Base-by-base conservation (phyloP, 2,329 filamentous ascomycete genomes). In the Colletotrichum sp. region DNA sequence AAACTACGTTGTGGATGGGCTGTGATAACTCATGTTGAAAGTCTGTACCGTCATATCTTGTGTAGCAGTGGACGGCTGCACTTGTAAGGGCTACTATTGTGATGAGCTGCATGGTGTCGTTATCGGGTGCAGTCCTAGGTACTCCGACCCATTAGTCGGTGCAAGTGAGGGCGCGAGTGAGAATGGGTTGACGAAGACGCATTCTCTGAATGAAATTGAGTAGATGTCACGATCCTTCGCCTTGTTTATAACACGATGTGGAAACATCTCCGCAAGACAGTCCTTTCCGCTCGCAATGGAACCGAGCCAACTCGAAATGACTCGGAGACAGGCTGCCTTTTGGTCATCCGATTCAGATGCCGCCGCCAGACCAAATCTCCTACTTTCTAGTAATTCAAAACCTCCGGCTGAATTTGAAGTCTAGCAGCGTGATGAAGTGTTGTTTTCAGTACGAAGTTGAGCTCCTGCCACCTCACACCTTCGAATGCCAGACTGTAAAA, bases 1-100 rank as follows among this genome's bases (percentile, higher is more conserved):
- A 0, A 0, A 52, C 44, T 52, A 8, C 2, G 10, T 4, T 5
- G 10, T 21, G 44, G 1, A 52, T 3, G 1, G 44, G 6, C 44
- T 49, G 0, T 49, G 44, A 49, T 49, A 13, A 49, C 6, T 52
- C n/a, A 52, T 5, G 3, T 52, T 0, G 44, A 21, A 52, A 21
- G 44, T 21, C 44, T 24, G n/a, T 21, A 5, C 44, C 10, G n/a
- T 52, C 10, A 2, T 52, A 52, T 21, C 44, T 52, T 21, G n/a
- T 52, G n/a, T 52, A 52, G 10, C 44, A 52, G 44, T 6, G 44
- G 44, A 52, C 4, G 44, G 6, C 44, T 21, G 44, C 44, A 52
- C n/a, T 24, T 52, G 2, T 21, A 52, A 52, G 44, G 0, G 44
- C 0, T 13, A 52, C n/a, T 21, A 24, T 1, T 52, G 6, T 52